Conservation (phyloP, 345 rosid species). For the Crucihimalaya himalaica region DNA sequence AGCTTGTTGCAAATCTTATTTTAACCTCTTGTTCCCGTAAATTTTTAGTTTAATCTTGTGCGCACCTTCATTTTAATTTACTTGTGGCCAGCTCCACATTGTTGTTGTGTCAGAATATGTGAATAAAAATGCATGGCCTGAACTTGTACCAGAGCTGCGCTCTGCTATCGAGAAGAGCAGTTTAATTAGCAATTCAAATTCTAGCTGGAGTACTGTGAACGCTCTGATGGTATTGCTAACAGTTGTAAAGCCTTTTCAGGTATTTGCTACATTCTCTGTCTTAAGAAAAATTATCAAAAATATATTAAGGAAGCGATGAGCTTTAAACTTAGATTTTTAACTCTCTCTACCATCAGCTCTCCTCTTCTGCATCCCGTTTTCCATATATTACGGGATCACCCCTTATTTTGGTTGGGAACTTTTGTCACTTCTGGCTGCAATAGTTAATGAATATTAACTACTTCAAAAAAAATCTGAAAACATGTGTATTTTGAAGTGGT, state of each 20-base stretch:
- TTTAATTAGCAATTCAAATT: slow-evolving; percentile 42
- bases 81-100: slow-evolving; percentile 57
- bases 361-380: neutral
- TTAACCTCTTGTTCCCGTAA: neutral
- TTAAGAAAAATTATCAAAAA: neutral
- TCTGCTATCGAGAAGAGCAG: slow-evolving; percentile 66
- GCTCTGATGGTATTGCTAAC: slow-evolving; percentile 64
- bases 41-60: neutral
- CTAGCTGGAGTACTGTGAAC: slow-evolving; percentile 61
- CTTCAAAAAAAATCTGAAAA: slow-evolving; percentile 3
- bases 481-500: slow-evolving; percentile 16
- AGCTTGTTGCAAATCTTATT: slow-evolving; percentile 4
- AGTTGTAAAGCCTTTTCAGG: slow-evolving; percentile 84
- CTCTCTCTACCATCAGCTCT: slow-evolving; percentile 10
- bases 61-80: slow-evolving; percentile 7
- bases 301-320: slow-evolving; percentile 1
- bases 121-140: slow-evolving; percentile 76
- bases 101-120: slow-evolving; percentile 65
- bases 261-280: slow-evolving; percentile 30
- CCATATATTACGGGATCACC: slow-evolving; percentile 13
- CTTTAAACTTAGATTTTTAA: neutral
- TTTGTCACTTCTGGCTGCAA: slow-evolving; percentile 19
- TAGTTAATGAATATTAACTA: neutral
- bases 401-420: neutral
- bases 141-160: slow-evolving; percentile 64